These are phyloP conservation scores for Solioccasus polychromus DNA, from an alignment of 768 basidiomycete genomes.

Conservation along the genomic window DNA sequence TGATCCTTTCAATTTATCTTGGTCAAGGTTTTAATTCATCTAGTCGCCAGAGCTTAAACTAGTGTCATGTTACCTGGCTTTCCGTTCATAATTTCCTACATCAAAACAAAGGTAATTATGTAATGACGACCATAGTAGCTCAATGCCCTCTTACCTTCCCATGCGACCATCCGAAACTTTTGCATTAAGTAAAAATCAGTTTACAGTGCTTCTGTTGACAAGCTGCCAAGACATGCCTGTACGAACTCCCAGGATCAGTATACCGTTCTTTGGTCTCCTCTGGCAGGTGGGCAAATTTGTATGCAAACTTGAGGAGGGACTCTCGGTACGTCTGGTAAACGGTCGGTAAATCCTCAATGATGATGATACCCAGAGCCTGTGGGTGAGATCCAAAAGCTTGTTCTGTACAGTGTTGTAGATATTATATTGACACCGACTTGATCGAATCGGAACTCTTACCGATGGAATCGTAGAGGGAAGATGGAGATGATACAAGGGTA, in stretches of 20 bases:
- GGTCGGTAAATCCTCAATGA: slow-evolving; percentile 77
- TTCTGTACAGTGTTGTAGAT: slow-evolving; percentile 39
- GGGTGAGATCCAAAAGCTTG: slow-evolving; percentile 81
- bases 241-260: slow-evolving; percentile 66
- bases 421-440: neutral
- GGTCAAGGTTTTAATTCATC: slow-evolving; percentile 4
- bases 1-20: slow-evolving; percentile 86
- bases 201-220: neutral
- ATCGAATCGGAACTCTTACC: slow-evolving; percentile 40
- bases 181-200: neutral
- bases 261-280: slow-evolving; percentile 69
- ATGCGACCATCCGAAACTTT: slow-evolving; percentile 95
- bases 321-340: slow-evolving; percentile 63
- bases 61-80: slow-evolving; percentile 55
- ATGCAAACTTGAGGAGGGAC: slow-evolving; percentile 68
- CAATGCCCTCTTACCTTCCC: slow-evolving; percentile 61
- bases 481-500: slow-evolving; percentile 51
- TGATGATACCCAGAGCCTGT: slow-evolving; percentile 73
- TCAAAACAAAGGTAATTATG: neutral
- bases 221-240: slow-evolving; percentile 53
- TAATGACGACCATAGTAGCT: neutral
- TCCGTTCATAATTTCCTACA: slow-evolving; percentile 94
- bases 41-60: neutral
- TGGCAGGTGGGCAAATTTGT: slow-evolving; percentile 72
- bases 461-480: slow-evolving; percentile 56